phyloP scores from a whole-genome alignment of 2,329 filamentous ascomycete species.

The Penicillium sp. region DNA sequence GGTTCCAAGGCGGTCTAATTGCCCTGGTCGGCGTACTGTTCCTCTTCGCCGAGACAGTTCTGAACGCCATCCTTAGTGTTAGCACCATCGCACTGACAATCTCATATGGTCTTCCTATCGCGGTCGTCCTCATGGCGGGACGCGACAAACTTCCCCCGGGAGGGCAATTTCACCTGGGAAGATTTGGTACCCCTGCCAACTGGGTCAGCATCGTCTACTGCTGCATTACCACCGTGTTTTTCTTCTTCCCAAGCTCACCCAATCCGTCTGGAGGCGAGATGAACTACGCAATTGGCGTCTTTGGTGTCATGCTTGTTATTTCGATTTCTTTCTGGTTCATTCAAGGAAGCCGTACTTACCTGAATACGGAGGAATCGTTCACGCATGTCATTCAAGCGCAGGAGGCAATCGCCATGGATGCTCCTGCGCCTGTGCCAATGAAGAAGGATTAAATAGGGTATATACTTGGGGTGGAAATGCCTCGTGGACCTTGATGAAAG shows the following conservation, averaged over 20 bases:
- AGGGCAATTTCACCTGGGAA: constrained; percentile 46
- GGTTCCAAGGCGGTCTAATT: constrained; percentile 50
- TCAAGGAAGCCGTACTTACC: constrained; percentile 6
- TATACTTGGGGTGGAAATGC: background rate
- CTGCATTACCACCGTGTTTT: constrained; percentile 54
- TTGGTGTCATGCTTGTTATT: constrained; percentile 55
- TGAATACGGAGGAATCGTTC: constrained; percentile 11
- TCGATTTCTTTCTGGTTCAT: constrained; percentile 51
- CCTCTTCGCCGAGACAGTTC: constrained; percentile 54
- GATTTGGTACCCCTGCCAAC: constrained; percentile 44
- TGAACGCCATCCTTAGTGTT: constrained; percentile 55
- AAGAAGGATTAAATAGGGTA: constrained; percentile 2
- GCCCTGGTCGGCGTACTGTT: constrained; percentile 55
- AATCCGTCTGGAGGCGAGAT: constrained; percentile 51
- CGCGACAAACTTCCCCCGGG: constrained; percentile 53
- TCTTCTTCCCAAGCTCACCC: constrained; percentile 53
- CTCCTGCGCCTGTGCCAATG: background rate
- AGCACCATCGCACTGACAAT: constrained; percentile 58
- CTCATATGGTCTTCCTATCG: constrained; percentile 52
- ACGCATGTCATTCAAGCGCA: constrained; percentile 11
- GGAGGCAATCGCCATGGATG: constrained; percentile 6
- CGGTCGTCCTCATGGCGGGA: constrained; percentile 50
- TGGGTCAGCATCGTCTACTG: constrained; percentile 54
- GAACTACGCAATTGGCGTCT: constrained; percentile 59
- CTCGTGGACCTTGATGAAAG: background rate